Base-by-base conservation (phyloP, 371 early-diverging fungal species). In the Basidiobolus heterosporus region DNA sequence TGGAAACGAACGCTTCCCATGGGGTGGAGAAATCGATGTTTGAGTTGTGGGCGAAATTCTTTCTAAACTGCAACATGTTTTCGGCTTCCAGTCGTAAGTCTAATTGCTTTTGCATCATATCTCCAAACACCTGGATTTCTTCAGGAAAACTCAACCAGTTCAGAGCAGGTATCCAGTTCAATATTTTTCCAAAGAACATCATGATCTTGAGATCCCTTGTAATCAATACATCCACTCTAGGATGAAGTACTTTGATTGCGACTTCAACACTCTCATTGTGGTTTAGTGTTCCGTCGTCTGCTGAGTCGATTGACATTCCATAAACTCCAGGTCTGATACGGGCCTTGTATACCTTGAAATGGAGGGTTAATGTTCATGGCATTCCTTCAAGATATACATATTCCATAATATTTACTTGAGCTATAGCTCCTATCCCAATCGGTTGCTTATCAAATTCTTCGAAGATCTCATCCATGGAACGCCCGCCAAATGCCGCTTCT, bases 221-320 rank as follows among this genome's bases (percentile, higher is more conserved):
- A 0, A 96, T 82, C 11, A 73, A 59, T 16, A 65, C 55, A 4
- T 64, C 69, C 3, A 84, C 86, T 4, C 70, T 63, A 2, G 96
- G 96, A 59, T 95, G 94, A 9, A 93, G 67, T 8, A 98, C 84
- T 60, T 98, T 96, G 53, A 98, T 76, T 0, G 95, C 96, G 8
- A 88, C 87, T 0, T 68, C 63, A 1, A 75, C 74, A 53, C 72
- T 69, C n/a, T 72, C 40, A 16, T 7, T 15, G 6, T 54, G 14
- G 36, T 48, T 40, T 45, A 54, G 3, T 18, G 21, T 55, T 42
- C 42, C 52, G 9, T 50, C 36, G 16, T 51, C 41, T n/a, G 21
- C 39, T 24, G 30, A 42, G 21, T 44, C 37, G 3, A 15, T 5
- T 20, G n/a, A 6, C 20, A 38, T 16, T 41, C 5, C 41, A 36